Evolutionary conservation across 345 rosid genomes (phyloP), one percentile per base, ranked within the genome.

Genomic region (Bretschneidera sinensis): DNA sequence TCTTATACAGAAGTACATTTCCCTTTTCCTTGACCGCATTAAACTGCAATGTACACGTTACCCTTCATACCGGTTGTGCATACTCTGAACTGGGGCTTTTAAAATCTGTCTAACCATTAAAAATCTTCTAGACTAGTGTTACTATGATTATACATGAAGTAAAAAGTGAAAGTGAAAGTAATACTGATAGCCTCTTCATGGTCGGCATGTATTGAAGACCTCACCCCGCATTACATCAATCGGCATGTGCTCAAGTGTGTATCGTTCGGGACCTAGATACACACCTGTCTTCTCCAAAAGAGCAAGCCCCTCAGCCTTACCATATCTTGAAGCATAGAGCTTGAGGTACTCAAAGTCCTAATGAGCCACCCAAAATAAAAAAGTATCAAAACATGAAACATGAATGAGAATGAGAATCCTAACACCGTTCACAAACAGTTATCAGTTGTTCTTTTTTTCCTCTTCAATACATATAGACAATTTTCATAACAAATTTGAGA

Each of bases 181-280:
- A 39, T 39, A 9, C 45, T 39, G 6, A 39, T 39, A 39, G 45
- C 45, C 45, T 39, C 45, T 39, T 39, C 45, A 39, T 39, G 45
- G 15, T 13, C 45, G 45, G 45, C 99, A 94, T 1, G 82, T 49
- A 54, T 74, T 88, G 80, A 74, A 94, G 68, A 94, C 78, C 82
- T 90, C 99, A 66, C 90, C 92, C 54, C 99, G 88, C 88, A 90
- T 76, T 43, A 81, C 69, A 71, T 94, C 96, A 25, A 90, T 71
- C 34, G 97, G 90, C 83, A 81, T 65, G 78, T 92, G 98, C 52
- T 94, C 96, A 17, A 34, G 57, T n/a, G 97, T 80, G 82, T 92
- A 85, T 17, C 94, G 91, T 77, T 92, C 98, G 0, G 98, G 98
- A 21, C 97, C 97, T 34, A 74, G 59, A 68, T 92, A 87, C 56